phyloP scores from a whole-genome alignment of 169 alveolate species.

The Eimeria falciformis region DNA sequence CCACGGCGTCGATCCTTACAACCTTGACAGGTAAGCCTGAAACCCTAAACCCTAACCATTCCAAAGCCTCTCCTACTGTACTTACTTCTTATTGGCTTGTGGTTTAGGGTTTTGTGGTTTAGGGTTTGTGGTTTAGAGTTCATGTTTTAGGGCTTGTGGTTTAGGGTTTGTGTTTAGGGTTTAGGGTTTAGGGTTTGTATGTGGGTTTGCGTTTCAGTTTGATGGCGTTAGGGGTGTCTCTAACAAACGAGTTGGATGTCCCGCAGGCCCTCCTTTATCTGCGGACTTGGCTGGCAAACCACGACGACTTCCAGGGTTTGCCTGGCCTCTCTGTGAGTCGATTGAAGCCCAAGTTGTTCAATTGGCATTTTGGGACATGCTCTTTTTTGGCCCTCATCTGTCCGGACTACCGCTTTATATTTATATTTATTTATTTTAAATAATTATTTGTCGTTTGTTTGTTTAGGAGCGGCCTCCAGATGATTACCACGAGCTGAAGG shows the following conservation, averaged over 20 bases:
- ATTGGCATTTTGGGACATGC: too few relatives aligned
- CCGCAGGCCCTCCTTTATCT: conserved; percentile 84
- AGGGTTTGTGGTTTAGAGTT: background rate
- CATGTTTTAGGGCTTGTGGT: conserved; percentile 20
- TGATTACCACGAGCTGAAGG: conserved; percentile 77
- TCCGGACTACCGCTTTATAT: too few relatives aligned
- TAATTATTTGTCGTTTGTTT: too few relatives aligned
- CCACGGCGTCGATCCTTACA: conserved; percentile 81
- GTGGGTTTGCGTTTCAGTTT: conserved; percentile 85
- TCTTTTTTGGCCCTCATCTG: too few relatives aligned
- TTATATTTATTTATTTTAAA: too few relatives aligned
- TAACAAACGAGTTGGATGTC: conserved; percentile 89
- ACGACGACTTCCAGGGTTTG: conserved; percentile 76
- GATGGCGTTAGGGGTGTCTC: conserved; percentile 89
- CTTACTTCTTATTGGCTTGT: background rate
- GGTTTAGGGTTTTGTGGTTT: conserved; percentile 11
- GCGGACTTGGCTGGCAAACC: conserved; percentile 76
- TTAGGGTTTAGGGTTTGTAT: conserved; percentile 59
- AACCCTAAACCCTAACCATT: conserved; percentile 25
- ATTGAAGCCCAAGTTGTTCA: too few relatives aligned
- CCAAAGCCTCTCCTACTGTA: background rate
- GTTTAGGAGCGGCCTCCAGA: conserved; percentile 69
- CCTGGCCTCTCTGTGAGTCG: conserved; percentile 54
- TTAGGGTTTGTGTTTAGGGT: too few relatives aligned
- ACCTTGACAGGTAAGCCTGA: conserved; percentile 61